Evolutionary conservation across 208 protist genomes (phyloP), one percentile per base, ranked within the genome.

Genomic region (Acanthamoeba polyphaga): DNA sequence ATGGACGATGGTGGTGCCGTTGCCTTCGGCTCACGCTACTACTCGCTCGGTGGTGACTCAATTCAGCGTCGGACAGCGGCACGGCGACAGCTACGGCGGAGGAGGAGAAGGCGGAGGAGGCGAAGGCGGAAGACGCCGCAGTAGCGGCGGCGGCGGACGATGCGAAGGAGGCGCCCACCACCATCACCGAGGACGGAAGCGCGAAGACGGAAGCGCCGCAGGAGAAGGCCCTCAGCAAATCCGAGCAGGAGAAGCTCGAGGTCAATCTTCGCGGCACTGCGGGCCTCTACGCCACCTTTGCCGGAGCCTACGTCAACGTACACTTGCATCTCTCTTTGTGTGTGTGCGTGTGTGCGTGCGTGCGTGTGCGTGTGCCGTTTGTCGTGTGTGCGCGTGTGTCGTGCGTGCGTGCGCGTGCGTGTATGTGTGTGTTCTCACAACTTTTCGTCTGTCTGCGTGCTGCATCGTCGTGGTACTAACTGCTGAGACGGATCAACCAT

Each of bases 191-290:
- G 1, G 76, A 85, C 32, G 76, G 22, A 3, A 49, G n/a, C 19
- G 74, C 15, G 6, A 49, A 82, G 74, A 19, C n/a, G 22, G 76
- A 38, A 27, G 76, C 24, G 76, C 34, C 34, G 19, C 15, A 0
- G 34, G 10, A 76, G 68, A 38, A 12, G 34, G 68, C 2, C 68
- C n/a, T 76, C 68, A 29, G 12, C 68, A 76, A 76, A 38, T 43
- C n/a, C 3, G 70, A 19, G 22, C 24, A 43, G 32, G 17, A 29
- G 62, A 43, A 88, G 29, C n/a, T 43, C 27, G 43, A 9, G 24
- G 60, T 88, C 51, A 88, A 88, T 27, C 80, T 88, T 12, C 43
- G 80, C 29, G 80, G 80, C 13, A 88, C 80, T 64, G 80, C 80
- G 6, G 80, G 80, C 12, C 80, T 88, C 51, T 88, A 66, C 9